phyloP scores from a whole-genome alignment of 805 yeast genomes.

The Sungouiella thailandica region DNA sequence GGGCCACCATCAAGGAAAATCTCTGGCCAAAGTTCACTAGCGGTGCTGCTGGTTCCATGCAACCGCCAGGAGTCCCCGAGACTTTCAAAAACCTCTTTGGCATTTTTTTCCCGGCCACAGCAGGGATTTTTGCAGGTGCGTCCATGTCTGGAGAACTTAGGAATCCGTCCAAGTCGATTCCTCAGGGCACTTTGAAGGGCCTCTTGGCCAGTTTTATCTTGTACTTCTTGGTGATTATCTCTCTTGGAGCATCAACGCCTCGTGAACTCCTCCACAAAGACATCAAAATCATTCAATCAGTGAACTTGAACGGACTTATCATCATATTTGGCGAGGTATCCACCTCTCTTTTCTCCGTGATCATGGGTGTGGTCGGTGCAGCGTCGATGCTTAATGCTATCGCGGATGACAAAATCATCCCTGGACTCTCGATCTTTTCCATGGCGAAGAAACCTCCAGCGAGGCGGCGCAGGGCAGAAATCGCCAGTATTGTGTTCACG shows the following conservation, averaged over 20 bases:
- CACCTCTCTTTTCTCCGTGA: slow-evolving; percentile 85
- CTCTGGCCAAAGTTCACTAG: slow-evolving; percentile 74
- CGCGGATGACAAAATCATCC: slow-evolving; percentile 83
- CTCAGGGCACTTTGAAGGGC: slow-evolving; percentile 90
- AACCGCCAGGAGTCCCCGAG: slow-evolving; percentile 47
- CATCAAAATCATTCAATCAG: slow-evolving; percentile 80
- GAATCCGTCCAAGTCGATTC: slow-evolving; percentile 84
- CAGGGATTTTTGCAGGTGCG: slow-evolving; percentile 98
- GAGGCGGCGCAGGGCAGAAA: slow-evolving; percentile 49
- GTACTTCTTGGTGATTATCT: slow-evolving; percentile 73
- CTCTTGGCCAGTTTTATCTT: slow-evolving; percentile 68
- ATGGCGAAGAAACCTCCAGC: slow-evolving; percentile 36
- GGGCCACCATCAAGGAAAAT: slow-evolving; percentile 62
- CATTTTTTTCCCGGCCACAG: slow-evolving; percentile 95
- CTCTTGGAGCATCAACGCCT: slow-evolving; percentile 78
- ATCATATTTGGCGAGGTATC: slow-evolving; percentile 87
- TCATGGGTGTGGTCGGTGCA: slow-evolving; percentile 95
- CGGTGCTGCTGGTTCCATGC: slow-evolving; percentile 89
- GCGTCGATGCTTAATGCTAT: slow-evolving; percentile 89
- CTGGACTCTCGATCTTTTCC: slow-evolving; percentile 59
- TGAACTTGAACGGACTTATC: slow-evolving; percentile 61
- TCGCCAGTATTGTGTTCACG: slow-evolving; percentile 63
- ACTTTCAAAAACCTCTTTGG: slow-evolving; percentile 86
- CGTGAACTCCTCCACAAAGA: slow-evolving; percentile 72
- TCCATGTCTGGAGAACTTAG: slow-evolving; percentile 94